Evolutionary conservation across 2,329 filamentous ascomycete species (phyloP).

Genomic region (Orbilia quercus): DNA sequence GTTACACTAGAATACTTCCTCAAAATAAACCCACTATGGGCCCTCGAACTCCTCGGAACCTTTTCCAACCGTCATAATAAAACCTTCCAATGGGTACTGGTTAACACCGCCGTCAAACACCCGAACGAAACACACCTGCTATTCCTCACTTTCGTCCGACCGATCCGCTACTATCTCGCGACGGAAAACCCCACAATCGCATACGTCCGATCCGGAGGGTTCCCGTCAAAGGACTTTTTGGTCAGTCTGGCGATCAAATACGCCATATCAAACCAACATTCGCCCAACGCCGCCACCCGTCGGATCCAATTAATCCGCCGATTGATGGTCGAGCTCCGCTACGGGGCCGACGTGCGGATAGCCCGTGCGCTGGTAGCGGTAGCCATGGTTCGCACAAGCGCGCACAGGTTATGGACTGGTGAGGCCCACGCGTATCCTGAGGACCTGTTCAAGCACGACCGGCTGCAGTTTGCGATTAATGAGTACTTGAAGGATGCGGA

Average conservation of each 20-base stretch:
- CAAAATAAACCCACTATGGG: slow-evolving; percentile 17
- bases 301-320: slow-evolving; percentile 20
- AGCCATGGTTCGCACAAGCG: slow-evolving; percentile 29
- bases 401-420: slow-evolving; percentile 26
- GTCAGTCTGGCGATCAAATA: slow-evolving; percentile 22
- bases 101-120: slow-evolving; percentile 16
- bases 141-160: slow-evolving; percentile 10
- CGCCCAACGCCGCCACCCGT: slow-evolving; percentile 23
- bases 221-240: slow-evolving; percentile 22
- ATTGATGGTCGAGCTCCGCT: slow-evolving; percentile 8
- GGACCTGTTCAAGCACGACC: slow-evolving; percentile 32
- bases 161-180: neutral
- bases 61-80: slow-evolving; percentile 19
- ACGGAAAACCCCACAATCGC: slow-evolving; percentile 21
- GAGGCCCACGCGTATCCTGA: neutral
- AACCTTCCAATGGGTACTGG: slow-evolving; percentile 14
- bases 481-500: slow-evolving; percentile 34
- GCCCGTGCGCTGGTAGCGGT: slow-evolving; percentile 23
- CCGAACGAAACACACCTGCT: slow-evolving; percentile 25
- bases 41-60: slow-evolving; percentile 24
- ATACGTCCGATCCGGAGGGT: neutral
- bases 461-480: slow-evolving; percentile 20
- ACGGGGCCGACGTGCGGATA: slow-evolving; percentile 27
- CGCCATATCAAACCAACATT: slow-evolving; percentile 36
- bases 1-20: slow-evolving; percentile 2